Evolutionary conservation across 2,329 filamentous ascomycete species (phyloP).

Genomic region (Emergomyces africanus): DNA sequence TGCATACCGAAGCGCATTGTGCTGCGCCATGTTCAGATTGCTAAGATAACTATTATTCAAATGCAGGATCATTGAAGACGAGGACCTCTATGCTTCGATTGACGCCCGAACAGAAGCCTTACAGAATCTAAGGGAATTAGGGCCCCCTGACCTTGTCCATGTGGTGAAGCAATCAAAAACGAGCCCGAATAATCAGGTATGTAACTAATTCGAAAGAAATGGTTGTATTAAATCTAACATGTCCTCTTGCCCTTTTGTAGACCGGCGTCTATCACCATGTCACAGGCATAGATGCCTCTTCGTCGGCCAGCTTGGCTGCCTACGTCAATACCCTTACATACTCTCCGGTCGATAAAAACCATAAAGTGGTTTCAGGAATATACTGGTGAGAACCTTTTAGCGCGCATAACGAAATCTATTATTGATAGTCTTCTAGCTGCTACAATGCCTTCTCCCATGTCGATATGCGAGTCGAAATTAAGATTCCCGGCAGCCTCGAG

Average conservation of each 20-base stretch:
- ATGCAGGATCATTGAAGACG: slow-evolving; percentile 78
- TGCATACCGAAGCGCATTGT: neutral
- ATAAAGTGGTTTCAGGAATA: slow-evolving; percentile 85
- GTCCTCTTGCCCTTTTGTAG: slow-evolving; percentile 33
- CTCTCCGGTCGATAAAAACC: slow-evolving; percentile 66
- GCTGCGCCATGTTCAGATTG: neutral
- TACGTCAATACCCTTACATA: slow-evolving; percentile 98
- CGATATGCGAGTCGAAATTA: slow-evolving; percentile 97
- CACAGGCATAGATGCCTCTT: slow-evolving; percentile 91
- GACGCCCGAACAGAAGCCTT: slow-evolving; percentile 87
- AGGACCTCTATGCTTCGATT: slow-evolving; percentile 71
- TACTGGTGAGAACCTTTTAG: slow-evolving; percentile 58
- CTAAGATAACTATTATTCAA: neutral
- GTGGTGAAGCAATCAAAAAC: slow-evolving; percentile 65
- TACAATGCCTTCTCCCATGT: slow-evolving; percentile 98
- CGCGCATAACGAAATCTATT: neutral
- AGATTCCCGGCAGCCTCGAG: slow-evolving; percentile 90
- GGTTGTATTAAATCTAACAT: neutral
- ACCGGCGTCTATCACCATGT: slow-evolving; percentile 96
- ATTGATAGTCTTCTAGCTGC: slow-evolving; percentile 42
- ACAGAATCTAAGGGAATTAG: slow-evolving; percentile 74
- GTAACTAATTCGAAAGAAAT: neutral
- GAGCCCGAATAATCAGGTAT: slow-evolving; percentile 44
- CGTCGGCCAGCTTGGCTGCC: slow-evolving; percentile 87
- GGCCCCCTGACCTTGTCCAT: slow-evolving; percentile 90